phyloP scores from a whole-genome alignment of 1,284 basidiomycete genomes.

The Apiotrichum montevideense region DNA sequence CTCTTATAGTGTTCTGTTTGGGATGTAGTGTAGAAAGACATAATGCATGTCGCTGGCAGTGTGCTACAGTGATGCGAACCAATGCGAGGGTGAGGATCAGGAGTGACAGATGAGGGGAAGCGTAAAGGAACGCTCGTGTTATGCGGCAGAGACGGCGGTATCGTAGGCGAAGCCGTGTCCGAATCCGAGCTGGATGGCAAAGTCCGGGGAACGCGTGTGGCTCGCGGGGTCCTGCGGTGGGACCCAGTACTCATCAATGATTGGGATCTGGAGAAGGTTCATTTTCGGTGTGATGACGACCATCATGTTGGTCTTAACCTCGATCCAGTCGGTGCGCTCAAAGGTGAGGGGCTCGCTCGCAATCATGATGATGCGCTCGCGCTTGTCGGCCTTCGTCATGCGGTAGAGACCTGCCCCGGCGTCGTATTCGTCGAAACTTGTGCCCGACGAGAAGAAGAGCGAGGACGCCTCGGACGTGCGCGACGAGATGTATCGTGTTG shows the following conservation, averaged over 20 bases:
- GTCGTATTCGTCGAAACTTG: conserved; percentile 84
- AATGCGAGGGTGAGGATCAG: neutral
- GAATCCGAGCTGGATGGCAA: conserved; percentile 42
- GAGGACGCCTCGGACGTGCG: conserved; percentile 88
- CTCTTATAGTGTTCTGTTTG: no score
- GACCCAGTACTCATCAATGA: conserved; percentile 77
- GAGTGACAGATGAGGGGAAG: neutral
- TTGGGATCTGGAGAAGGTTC: conserved; percentile 91
- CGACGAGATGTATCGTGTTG: conserved; percentile 89
- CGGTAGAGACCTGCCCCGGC: conserved; percentile 72
- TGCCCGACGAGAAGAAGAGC: conserved; percentile 91
- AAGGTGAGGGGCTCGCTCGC: conserved; percentile 90
- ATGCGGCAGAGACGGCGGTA: conserved; percentile 3
- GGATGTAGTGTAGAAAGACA: no score
- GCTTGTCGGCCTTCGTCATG: conserved; percentile 93
- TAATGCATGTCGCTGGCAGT: no score
- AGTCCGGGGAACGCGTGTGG: conserved; percentile 39
- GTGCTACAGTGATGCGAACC: neutral
- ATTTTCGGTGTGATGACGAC: conserved; percentile 78
- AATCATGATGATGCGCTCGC: conserved; percentile 81
- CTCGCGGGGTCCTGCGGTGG: conserved; percentile 50
- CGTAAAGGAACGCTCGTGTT: neutral
- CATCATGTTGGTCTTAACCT: conserved; percentile 91
- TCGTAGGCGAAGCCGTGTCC: conserved; percentile 26
- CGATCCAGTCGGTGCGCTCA: conserved; percentile 67